Percentiles rank a stretch among this genome's conserved stretches.
Conservation (phyloP, 805 yeast species). For the Candida vartiovaarae region DNA sequence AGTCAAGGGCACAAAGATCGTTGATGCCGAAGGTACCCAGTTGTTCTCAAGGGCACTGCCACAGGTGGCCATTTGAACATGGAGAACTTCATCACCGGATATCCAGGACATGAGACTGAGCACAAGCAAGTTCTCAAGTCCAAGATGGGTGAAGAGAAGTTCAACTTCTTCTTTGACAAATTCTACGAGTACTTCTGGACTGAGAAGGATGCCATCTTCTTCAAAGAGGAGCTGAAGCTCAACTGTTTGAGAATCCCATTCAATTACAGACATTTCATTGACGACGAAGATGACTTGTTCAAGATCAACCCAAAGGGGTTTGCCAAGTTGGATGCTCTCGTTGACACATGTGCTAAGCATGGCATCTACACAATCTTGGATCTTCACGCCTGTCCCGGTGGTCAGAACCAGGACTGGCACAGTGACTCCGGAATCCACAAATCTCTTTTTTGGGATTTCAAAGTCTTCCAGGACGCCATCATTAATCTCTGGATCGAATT, state of each 20-base stretch:
- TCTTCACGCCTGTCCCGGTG: slow-evolving; percentile 45
- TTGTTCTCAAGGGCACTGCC: slow-evolving; percentile 43
- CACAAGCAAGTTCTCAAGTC: slow-evolving; percentile 34
- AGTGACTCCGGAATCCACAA: slow-evolving; percentile 40
- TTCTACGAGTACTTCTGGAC: slow-evolving; percentile 50
- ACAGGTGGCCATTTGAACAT: slow-evolving; percentile 46
- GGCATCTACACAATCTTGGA: slow-evolving; percentile 44
- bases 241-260: slow-evolving; percentile 45
- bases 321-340: slow-evolving; percentile 34
- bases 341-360: slow-evolving; percentile 37
- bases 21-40: slow-evolving; percentile 32
- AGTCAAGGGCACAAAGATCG: slow-evolving; percentile 42
- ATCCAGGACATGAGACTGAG: slow-evolving; percentile 47
- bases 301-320: slow-evolving; percentile 39
- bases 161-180: slow-evolving; percentile 41
- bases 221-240: slow-evolving; percentile 31
- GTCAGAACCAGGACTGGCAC: slow-evolving; percentile 52
- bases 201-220: slow-evolving; percentile 41
- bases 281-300: slow-evolving; percentile 37
- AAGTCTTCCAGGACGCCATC: slow-evolving; percentile 39
- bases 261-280: slow-evolving; percentile 43
- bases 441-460: slow-evolving; percentile 24
- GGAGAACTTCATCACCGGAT: slow-evolving; percentile 52
- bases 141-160: slow-evolving; percentile 41
- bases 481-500: slow-evolving; percentile 38